Base-by-base conservation (phyloP, 2,329 filamentous ascomycete species). In the Colletotrichum sansevieriae region DNA sequence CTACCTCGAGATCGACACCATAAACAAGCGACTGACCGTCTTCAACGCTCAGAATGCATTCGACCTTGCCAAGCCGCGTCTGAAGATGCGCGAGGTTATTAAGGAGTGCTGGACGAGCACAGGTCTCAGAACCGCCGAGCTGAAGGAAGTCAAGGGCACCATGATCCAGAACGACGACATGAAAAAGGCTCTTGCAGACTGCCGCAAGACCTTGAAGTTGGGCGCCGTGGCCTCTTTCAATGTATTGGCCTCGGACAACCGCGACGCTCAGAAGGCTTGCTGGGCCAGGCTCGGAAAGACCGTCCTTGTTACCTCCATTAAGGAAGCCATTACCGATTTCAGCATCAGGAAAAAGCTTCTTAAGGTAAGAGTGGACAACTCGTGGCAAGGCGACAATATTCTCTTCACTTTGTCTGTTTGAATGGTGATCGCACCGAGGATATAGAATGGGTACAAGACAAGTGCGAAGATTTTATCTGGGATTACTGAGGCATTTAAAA, bases 71-170 rank as follows among this genome's bases (percentile, higher is more conserved):
- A 2, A 35, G 2, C 49, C 49, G 22, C 49, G 49, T 0, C 49
- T 54, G 15, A 54, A 54, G 49, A 54, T 54, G 49, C 49, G 49
- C 29, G 13, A 54, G 15, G 49, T 54, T 10, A 22, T 54, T 5
- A 54, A 54, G 49, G 49, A 54, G 29, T 54, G 49, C 29, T 54
- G 49, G 49, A 54, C 49, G 49, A 35, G 29, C 25, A 2, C 49
- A 3, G 1, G 0, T 10, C 49, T 54, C 0, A 15, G 35, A 29
- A 13, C 49, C 0, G 13, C 22, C 20, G 25, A 52, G 49, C 22
- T 52, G 22, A 12, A 35, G 49, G 49, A 52, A 18, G 49, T 52
- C 3, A 15, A 8, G 25, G 49, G 15, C 9, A 5, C 22, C 25
- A 6, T 4, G 25, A 52, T 54, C 49, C 13, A 37, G 2, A 54